phyloP scores from a whole-genome alignment of 1,284 basidiomycete genomes.

The Boletus semigastroideus region DNA sequence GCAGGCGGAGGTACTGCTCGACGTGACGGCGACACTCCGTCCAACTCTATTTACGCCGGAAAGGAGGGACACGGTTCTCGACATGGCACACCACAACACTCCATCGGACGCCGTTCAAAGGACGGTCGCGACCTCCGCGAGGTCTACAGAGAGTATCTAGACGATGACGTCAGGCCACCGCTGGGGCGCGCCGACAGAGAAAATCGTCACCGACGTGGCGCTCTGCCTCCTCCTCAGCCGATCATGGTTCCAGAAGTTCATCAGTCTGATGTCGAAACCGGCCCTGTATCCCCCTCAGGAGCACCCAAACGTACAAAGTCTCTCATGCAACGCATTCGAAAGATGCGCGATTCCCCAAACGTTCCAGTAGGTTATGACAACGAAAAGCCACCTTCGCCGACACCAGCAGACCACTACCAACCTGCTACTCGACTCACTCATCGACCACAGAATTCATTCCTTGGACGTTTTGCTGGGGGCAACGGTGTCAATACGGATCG shows the following conservation, averaged over 20 bases:
- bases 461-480: constrained; percentile 62
- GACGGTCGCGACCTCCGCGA: constrained; percentile 47
- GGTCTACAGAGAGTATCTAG: constrained; percentile 43
- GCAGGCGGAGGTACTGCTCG: constrained; percentile 59
- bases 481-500: constrained; percentile 28
- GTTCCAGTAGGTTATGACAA: constrained; percentile 64
- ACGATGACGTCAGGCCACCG: constrained; percentile 36
- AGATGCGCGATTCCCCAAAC: constrained; percentile 79
- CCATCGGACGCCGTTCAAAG: constrained; percentile 39
- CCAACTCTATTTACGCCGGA: constrained; percentile 64
- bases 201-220: constrained; percentile 41
- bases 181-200: constrained; percentile 26
- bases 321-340: constrained; percentile 80
- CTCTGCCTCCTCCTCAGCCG: constrained; percentile 75
- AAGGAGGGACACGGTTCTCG: constrained; percentile 43
- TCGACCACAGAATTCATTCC: constrained; percentile 66
- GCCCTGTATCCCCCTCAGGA: constrained; percentile 41
- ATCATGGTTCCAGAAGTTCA: constrained; percentile 63
- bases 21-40: constrained; percentile 54
- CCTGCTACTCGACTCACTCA: constrained; percentile 54
- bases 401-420: constrained; percentile 41
- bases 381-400: constrained; percentile 46
- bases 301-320: constrained; percentile 72
- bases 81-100: constrained; percentile 32
- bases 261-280: constrained; percentile 36